Conservation (phyloP, 1,139 yeast species). For the Hyphopichia burtonii region DNA sequence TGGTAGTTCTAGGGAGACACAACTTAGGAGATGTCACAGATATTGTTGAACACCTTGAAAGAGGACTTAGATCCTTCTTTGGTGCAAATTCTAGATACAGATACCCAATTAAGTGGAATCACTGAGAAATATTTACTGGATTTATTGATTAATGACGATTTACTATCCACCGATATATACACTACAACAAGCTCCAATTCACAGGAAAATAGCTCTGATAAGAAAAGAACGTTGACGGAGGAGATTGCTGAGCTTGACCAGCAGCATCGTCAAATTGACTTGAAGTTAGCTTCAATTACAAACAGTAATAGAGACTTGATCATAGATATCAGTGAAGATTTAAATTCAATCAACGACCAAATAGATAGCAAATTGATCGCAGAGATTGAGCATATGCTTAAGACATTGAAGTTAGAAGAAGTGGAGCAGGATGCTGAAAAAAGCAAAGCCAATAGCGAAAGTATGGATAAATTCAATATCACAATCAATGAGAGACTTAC, state of each 20-base stretch:
- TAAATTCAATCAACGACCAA: slow-evolving; percentile 23
- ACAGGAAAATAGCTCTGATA: background rate
- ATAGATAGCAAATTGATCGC: slow-evolving; percentile 20
- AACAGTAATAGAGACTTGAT: slow-evolving; percentile 40
- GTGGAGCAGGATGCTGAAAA: background rate
- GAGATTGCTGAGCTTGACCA: slow-evolving; percentile 49
- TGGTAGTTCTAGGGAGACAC: background rate
- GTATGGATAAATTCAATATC: slow-evolving; percentile 10
- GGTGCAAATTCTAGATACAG: slow-evolving; percentile 8
- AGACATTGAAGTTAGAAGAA: slow-evolving; percentile 7
- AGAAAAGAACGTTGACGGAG: slow-evolving; percentile 34
- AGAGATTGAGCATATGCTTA: slow-evolving; percentile 21
- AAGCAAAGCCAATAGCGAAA: slow-evolving; percentile 1
- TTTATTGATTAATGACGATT: slow-evolving; percentile 40
- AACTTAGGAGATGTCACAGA: slow-evolving; percentile 15
- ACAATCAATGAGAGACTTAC: slow-evolving; percentile 22
- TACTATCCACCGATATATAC: slow-evolving; percentile 41
- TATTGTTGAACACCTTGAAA: slow-evolving; percentile 21
- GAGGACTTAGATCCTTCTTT: slow-evolving; percentile 18
- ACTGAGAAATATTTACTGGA: slow-evolving; percentile 22
- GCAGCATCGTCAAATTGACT: slow-evolving; percentile 28
- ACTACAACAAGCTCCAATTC: slow-evolving; percentile 24
- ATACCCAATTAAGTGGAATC: slow-evolving; percentile 11
- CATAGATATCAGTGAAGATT: slow-evolving; percentile 35
- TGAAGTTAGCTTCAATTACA: slow-evolving; percentile 32